Percentiles rank a stretch among this genome's conserved stretches.
These are phyloP conservation scores for Colletotrichum sp. DNA, from an alignment of 2,329 filamentous ascomycete species.

Conservation along the genomic window DNA sequence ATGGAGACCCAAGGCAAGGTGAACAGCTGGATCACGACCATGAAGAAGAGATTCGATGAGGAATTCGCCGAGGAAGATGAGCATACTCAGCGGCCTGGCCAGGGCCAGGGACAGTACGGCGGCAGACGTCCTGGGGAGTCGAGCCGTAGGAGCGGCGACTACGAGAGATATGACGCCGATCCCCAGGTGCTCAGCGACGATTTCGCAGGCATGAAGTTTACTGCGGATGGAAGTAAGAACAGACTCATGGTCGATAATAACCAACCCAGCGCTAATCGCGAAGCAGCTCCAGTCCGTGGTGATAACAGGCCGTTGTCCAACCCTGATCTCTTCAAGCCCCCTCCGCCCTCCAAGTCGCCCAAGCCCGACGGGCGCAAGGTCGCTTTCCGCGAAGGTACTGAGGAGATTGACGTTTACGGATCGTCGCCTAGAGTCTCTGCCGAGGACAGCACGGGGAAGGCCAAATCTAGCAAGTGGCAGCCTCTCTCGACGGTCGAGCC, in stretches of 20 bases:
- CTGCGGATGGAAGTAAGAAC: conserved; percentile 65
- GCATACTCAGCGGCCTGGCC: conserved; percentile 42
- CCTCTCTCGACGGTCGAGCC: conserved; percentile 84
- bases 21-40: conserved; percentile 87
- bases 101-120: conserved; percentile 21
- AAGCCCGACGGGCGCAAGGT: conserved; percentile 58
- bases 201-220: conserved; percentile 74
- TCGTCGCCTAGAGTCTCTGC: conserved; percentile 61
- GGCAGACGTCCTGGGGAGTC: conserved; percentile 62
- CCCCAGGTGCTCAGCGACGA: conserved; percentile 90
- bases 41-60: conserved; percentile 94
- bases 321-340: conserved; percentile 79
- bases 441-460: conserved; percentile 54
- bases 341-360: conserved; percentile 57
- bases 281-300: conserved; percentile 56
- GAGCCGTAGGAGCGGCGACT: conserved; percentile 80
- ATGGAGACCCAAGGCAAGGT: conserved; percentile 91
- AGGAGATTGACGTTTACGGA: conserved; percentile 82
- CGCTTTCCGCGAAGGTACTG: conserved; percentile 67
- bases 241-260: not conserved
- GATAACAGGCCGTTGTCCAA: conserved; percentile 71
- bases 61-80: conserved; percentile 78
- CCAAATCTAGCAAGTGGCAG: conserved; percentile 94
- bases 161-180: conserved; percentile 92
- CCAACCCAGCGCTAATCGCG: conserved; percentile 24